phyloP scores from a whole-genome alignment of 345 rosid genomes.

The Lumnitzera littorea region DNA sequence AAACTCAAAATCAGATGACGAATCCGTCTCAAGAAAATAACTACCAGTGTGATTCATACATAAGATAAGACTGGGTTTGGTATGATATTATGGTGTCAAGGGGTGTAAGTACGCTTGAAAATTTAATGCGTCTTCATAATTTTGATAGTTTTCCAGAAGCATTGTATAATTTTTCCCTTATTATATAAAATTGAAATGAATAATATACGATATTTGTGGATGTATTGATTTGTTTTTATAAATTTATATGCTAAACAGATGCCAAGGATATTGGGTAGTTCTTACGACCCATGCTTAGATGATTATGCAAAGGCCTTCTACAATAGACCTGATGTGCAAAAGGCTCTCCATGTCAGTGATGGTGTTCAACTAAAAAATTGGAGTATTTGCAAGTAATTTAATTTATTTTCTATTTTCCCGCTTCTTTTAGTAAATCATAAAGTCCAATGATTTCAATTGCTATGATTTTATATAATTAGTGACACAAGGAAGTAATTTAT shows the following conservation, averaged over 20 bases:
- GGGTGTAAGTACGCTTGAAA: no score
- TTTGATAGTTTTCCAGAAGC: no score
- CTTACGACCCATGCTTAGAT: constrained; percentile 80
- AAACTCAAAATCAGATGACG: no score
- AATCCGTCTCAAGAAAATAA: no score
- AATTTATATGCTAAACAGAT: constrained; percentile 22
- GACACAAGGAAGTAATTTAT: background rate
- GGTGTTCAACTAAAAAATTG: constrained; percentile 57
- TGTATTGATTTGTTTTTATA: background rate
- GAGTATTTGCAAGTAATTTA: constrained; percentile 85
- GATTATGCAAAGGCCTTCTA: constrained; percentile 55
- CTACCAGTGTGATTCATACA: no score
- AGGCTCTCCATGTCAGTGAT: constrained; percentile 77
- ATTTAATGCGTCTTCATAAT: no score
- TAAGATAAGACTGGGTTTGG: no score
- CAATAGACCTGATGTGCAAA: constrained; percentile 74
- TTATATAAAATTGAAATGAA: no score
- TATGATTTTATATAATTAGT: background rate
- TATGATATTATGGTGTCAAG: no score
- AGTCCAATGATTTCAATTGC: background rate
- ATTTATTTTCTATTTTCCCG: background rate
- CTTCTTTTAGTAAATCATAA: background rate
- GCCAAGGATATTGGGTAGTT: constrained; percentile 72
- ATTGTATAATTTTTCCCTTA: no score
- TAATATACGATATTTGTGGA: no score